Evolutionary conservation across 2,329 filamentous ascomycete species (phyloP).

Genomic region (Verticillium nonalfalfae): DNA sequence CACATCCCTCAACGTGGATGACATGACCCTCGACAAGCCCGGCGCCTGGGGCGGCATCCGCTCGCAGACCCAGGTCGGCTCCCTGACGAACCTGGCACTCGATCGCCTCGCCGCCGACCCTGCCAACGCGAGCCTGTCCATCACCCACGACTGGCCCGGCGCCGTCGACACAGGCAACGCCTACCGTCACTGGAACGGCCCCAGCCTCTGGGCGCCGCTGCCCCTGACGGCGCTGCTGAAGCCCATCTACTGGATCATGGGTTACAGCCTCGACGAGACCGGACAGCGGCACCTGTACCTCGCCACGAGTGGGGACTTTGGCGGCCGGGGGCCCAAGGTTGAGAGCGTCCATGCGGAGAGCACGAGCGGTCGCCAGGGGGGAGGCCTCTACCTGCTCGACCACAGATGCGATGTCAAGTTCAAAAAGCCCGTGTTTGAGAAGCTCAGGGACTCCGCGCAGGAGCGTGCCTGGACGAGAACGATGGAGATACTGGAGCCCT

Average conservation of each 20-base stretch:
- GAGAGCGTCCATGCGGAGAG: background rate
- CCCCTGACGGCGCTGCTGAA: conserved; percentile 5
- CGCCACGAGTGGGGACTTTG: conserved; percentile 5
- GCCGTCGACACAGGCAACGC: conserved; percentile 17
- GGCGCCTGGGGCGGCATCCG: conserved; percentile 15
- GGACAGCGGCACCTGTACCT: conserved; percentile 9
- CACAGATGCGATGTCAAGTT: conserved; percentile 7
- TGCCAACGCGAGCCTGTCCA: conserved; percentile 11
- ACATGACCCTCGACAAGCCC: conserved; percentile 14
- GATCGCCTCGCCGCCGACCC: conserved; percentile 14
- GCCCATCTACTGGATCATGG: conserved; percentile 6
- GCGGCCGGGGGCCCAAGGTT: background rate
- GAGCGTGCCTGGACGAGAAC: conserved; percentile 10
- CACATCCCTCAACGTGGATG: conserved; percentile 14
- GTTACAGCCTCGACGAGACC: conserved; percentile 1
- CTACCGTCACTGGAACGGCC: conserved; percentile 1
- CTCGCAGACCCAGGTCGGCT: conserved; percentile 8
- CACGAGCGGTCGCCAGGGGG: background rate
- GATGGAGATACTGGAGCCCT: conserved; percentile 9
- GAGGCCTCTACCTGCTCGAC: conserved; percentile 6
- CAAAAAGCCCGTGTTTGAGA: background rate
- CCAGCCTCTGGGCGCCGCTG: conserved; percentile 1
- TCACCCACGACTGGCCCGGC: conserved; percentile 23
- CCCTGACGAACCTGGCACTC: conserved; percentile 17
- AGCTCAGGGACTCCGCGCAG: conserved; percentile 3